Base-by-base conservation (phyloP, 2,329 filamentous ascomycete genomes). In the Aspergillus sp. region DNA sequence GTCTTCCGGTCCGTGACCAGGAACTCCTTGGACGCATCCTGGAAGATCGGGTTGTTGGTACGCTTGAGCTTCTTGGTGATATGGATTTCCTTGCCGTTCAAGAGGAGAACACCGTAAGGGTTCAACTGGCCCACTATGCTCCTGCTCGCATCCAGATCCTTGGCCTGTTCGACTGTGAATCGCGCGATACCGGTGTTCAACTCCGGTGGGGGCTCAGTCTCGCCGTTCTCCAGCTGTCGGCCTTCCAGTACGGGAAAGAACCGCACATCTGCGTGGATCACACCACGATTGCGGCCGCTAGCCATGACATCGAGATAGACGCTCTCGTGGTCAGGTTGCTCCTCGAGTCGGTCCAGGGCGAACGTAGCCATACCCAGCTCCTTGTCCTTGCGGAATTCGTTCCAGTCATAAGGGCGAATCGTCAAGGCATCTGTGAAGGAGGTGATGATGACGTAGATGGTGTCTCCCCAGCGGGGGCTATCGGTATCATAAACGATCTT, bases 11-110 rank as follows among this genome's bases (percentile, higher is more conserved):
- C 90, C 1, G 90, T 96, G 62, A 98, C 91, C 51, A 98, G 81
- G 57, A 98, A 82, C 63, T 98, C 93, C 70, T 95, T 95, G 56
- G 83, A 86, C 5, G 87, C 87, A 62, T 97, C 85, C 45, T 91
- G 85, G 84, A 90, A 98, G 59, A 98, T 90, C 5, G 93, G 93
- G 59, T 95, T 93, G 71, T 98, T 98, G 50, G 89, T 97, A 51
- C 91, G 85, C 78, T 97, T 98, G 59, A 96, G 78, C 68, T 90
- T 94, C 70, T 89, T 88, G 45, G 90, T 94, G 47, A 82, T 78
- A 59, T 95, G 89, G 4, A 97, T 79, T 63, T 94, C 85, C 69
- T 93, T 94, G 52, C 88, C 86, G 59, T 98, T 98, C 57, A 98
- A 80, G 40, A 96, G 77, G 43, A 98, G 77, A 30, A 83, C 77